Base-by-base conservation (phyloP, 768 basidiomycete species). In the Calocera cornea region DNA sequence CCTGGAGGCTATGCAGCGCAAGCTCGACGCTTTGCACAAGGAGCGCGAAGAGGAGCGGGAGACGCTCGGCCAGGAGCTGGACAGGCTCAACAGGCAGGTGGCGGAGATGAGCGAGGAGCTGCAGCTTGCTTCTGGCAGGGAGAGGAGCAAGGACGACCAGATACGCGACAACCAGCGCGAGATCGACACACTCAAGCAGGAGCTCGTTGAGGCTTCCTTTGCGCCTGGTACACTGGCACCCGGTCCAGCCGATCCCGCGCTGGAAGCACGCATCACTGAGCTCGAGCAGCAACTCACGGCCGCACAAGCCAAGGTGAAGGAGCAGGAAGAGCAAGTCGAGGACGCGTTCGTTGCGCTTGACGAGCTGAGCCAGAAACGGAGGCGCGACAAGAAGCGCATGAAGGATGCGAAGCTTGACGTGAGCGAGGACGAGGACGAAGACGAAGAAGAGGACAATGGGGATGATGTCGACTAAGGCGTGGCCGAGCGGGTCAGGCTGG, bases 261-360 rank as follows among this genome's bases (percentile, higher is more conserved):
- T 87, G 36, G 80, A 81, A 33, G 77, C 73, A 8, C 82, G 84
- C 71, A 73, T 88, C 8, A 72, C 77, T 2, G 70, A 68, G 19
- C 65, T 73, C 1, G 70, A 72, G 34, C 71, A 68, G 16, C 76
- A 85, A 66, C 75, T 92, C 8, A 75, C 77, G 47, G 78, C 77
- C 0, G 80, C 86, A 10, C 83, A 88, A 71, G 82, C 80, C 66
- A 89, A 87, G 74, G 83, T 84, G 64, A 87, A 84, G 71, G 93
- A 97, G 10, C 84, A 86, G 27, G 93, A 97, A 76, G 95, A 94
- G 77, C 95, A 99, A 75, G 95, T 97, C 72, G 95, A 97, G 74
- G 95, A 99, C 76, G 76, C 98, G 63, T 80, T 99, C 24, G 95
- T 99, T 12, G 77, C 97, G 34, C 79, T 99, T 2, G 97, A 98